Conservation (phyloP, 768 basidiomycete genomes). For the Astraeus odoratus region DNA sequence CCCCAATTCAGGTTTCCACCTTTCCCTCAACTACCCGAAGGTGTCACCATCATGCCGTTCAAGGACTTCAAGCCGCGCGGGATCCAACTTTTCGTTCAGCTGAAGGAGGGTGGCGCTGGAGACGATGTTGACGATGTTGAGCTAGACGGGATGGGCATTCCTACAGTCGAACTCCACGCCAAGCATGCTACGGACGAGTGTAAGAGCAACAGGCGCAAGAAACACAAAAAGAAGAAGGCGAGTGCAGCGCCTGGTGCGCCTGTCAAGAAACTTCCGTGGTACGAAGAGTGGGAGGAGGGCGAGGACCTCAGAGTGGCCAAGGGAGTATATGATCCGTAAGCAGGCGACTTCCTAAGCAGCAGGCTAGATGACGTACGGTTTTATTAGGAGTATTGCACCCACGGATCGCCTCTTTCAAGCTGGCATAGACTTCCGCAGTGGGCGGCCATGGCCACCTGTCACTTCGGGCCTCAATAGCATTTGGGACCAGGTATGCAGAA, state of each 20-base stretch:
- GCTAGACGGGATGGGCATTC: constrained; percentile 59
- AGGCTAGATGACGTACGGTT: not conserved
- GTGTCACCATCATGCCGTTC: constrained; percentile 49
- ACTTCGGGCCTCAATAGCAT: constrained; percentile 31
- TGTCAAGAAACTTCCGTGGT: constrained; percentile 43
- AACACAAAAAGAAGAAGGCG: constrained; percentile 35
- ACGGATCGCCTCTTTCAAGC: constrained; percentile 55
- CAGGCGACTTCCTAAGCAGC: constrained; percentile 2
- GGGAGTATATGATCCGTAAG: constrained; percentile 47
- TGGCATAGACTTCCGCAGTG: constrained; percentile 46
- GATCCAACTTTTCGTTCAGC: constrained; percentile 44
- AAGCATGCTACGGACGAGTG: constrained; percentile 51
- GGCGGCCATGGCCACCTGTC: constrained; percentile 33
- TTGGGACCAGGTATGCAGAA: constrained; percentile 56
- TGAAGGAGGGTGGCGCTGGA: constrained; percentile 25
- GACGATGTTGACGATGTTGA: constrained; percentile 42
- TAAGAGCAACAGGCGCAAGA: constrained; percentile 50
- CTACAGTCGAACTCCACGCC: constrained; percentile 48
- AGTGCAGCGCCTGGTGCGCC: constrained; percentile 12
- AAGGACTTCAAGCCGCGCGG: constrained; percentile 49
- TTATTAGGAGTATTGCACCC: constrained; percentile 34
- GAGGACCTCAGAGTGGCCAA: constrained; percentile 41
- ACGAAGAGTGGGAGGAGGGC: constrained; percentile 62
- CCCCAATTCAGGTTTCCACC: constrained; percentile 37
- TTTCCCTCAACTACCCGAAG: constrained; percentile 39